These are phyloP conservation scores for Prunus dulcis DNA, from an alignment of 306 rosid species.

Conservation along the genomic window DNA sequence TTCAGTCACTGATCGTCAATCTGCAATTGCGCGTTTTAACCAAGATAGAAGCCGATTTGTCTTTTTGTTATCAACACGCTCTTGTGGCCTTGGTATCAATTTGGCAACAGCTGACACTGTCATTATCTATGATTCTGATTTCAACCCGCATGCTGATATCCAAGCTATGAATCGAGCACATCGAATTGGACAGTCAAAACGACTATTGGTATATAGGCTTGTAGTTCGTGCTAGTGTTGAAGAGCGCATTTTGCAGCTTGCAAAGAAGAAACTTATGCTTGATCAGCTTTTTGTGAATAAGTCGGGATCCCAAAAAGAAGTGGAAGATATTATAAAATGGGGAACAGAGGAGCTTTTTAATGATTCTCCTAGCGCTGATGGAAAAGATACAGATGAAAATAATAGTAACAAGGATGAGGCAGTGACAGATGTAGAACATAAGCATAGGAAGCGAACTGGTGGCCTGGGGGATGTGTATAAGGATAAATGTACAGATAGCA, in stretches of 20 bases:
- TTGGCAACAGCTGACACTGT: slow-evolving; percentile 99
- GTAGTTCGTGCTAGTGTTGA: slow-evolving; percentile 99
- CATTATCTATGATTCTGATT: slow-evolving; percentile 97
- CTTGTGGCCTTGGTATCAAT: slow-evolving; percentile 98
- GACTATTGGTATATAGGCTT: slow-evolving; percentile 95
- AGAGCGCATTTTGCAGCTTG: slow-evolving; percentile 99
- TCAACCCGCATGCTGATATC: slow-evolving; percentile 99
- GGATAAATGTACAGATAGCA: slow-evolving; percentile 87
- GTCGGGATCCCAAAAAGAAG: slow-evolving; percentile 96
- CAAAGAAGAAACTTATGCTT: slow-evolving; percentile 97
- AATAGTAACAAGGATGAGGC: slow-evolving; percentile 71
- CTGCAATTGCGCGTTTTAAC: slow-evolving; percentile 92
- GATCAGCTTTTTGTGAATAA: slow-evolving; percentile 98
- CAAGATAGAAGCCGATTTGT: slow-evolving; percentile 97
- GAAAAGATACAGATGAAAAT: slow-evolving; percentile 60
- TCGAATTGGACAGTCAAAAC: slow-evolving; percentile 98
- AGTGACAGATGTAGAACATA: slow-evolving; percentile 64
- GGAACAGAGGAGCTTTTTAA: slow-evolving; percentile 97
- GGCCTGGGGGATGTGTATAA: slow-evolving; percentile 91
- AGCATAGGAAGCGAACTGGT: slow-evolving; percentile 89
- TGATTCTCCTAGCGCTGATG: slow-evolving; percentile 58
- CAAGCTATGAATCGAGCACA: slow-evolving; percentile 99
- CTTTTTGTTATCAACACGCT: slow-evolving; percentile 94
- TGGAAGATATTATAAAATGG: slow-evolving; percentile 97
- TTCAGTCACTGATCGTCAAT: slow-evolving; percentile 90